phyloP scores from a whole-genome alignment of 169 alveolate genomes.

The Plasmodium adleri region DNA sequence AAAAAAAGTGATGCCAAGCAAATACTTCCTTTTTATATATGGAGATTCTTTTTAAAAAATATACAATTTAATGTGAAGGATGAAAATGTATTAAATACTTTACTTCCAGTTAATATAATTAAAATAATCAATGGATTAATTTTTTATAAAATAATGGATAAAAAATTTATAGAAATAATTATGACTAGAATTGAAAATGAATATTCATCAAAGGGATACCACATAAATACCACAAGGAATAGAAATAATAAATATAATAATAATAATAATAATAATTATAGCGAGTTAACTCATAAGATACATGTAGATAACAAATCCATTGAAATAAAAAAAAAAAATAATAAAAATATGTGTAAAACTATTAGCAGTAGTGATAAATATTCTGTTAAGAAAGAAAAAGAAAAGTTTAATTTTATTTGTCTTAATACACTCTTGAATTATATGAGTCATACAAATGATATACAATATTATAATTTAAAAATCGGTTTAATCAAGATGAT shows the following conservation, averaged over 20 bases:
- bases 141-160: constrained; percentile 24
- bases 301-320: neutral
- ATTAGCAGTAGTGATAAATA: too few species aligned
- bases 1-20: too few species aligned
- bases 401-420: constrained; percentile 33
- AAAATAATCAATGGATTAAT: constrained; percentile 42
- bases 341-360: too few species aligned
- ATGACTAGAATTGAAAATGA: constrained; percentile 10
- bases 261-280: neutral
- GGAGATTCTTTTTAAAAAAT: constrained; percentile 32
- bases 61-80: constrained; percentile 12
- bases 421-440: constrained; percentile 22
- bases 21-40: constrained; percentile 11
- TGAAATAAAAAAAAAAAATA: neutral
- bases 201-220: neutral
- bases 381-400: neutral
- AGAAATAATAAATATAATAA: too few species aligned
- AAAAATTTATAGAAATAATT: constrained; percentile 15
- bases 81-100: neutral
- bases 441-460: constrained; percentile 54
- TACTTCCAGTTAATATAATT: constrained; percentile 36
- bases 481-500: constrained; percentile 22
- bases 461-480: constrained; percentile 42
- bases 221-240: neutral
- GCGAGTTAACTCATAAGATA: neutral